These are phyloP conservation scores for Aspergillus quadrilineatus DNA, from an alignment of 2,329 filamentous ascomycete genomes.

Conservation along the genomic window DNA sequence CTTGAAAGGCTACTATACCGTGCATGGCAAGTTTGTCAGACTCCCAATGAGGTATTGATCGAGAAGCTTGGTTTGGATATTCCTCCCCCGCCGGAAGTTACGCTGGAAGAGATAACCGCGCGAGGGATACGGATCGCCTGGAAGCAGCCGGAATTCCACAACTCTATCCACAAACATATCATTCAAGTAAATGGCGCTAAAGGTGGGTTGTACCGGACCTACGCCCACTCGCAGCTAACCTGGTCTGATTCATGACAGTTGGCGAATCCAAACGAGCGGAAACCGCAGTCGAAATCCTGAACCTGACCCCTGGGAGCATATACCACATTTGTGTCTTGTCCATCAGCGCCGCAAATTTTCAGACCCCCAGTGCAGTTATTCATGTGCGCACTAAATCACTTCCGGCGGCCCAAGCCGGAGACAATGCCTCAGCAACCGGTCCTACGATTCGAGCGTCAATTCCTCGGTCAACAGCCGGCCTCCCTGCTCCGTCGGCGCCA, in stretches of 20 bases:
- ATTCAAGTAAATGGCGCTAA: conserved; percentile 93
- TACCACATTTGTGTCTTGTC: conserved; percentile 94
- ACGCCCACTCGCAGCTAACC: conserved; percentile 1
- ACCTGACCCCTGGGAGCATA: conserved; percentile 79
- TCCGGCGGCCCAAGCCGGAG: conserved; percentile 36
- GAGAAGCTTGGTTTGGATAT: conserved; percentile 91
- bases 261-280: conserved; percentile 80
- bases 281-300: conserved; percentile 86
- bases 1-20: conserved; percentile 72
- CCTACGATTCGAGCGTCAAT: conserved; percentile 55
- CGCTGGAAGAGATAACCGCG: conserved; percentile 81
- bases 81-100: conserved; percentile 83
- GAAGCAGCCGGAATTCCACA: conserved; percentile 68
- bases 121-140: conserved; percentile 89
- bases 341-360: conserved; percentile 87
- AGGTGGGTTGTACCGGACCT: conserved; percentile 52
- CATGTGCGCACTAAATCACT: conserved; percentile 72
- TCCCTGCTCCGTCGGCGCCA: conserved; percentile 61
- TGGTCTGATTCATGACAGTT: conserved; percentile 52
- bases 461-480: conserved; percentile 52
- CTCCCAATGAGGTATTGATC: conserved; percentile 86
- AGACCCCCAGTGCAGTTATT: conserved; percentile 81
- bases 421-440: conserved; percentile 33
- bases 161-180: conserved; percentile 77
- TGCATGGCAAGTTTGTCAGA: conserved; percentile 83